Evolutionary conservation across 2,329 filamentous ascomycete species (phyloP).

Genomic region (Dendrostoma leiphaemia): DNA sequence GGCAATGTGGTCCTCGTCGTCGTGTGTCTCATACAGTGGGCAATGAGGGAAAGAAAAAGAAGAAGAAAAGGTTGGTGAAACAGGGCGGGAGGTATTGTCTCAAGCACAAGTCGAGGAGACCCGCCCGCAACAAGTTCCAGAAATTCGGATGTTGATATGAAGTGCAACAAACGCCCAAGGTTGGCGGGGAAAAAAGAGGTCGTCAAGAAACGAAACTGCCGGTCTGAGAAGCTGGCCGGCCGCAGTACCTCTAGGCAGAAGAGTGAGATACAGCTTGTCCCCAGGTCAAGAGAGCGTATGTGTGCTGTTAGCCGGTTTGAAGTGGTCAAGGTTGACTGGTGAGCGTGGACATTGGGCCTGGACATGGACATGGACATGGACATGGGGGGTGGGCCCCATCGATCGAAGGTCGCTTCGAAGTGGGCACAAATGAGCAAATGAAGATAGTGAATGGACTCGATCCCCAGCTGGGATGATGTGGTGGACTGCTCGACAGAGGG

Average conservation of each 20-base stretch:
- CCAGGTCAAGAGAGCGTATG: background rate
- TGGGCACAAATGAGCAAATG: background rate
- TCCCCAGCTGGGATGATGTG: background rate
- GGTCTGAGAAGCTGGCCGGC: background rate
- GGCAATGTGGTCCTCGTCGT: background rate
- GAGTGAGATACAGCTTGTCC: background rate
- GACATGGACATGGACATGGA: background rate
- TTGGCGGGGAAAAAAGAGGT: background rate
- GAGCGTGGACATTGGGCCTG: background rate
- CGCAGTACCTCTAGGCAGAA: no score
- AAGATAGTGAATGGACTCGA: constrained; percentile 8
- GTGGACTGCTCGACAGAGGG: background rate
- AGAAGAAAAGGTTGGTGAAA: constrained; percentile 2
- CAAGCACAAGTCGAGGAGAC: background rate
- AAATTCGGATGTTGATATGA: background rate
- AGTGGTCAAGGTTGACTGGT: background rate
- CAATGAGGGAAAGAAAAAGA: no score
- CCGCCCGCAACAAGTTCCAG: background rate
- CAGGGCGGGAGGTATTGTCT: background rate
- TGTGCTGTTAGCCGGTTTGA: no score
- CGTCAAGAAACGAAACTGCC: background rate
- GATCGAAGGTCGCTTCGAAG: background rate
- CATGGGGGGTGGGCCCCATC: background rate
- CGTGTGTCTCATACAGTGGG: constrained; percentile 4
- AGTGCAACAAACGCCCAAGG: background rate